phyloP scores from a whole-genome alignment of 108 stramenopile species.

The Skeletonema costatum region DNA sequence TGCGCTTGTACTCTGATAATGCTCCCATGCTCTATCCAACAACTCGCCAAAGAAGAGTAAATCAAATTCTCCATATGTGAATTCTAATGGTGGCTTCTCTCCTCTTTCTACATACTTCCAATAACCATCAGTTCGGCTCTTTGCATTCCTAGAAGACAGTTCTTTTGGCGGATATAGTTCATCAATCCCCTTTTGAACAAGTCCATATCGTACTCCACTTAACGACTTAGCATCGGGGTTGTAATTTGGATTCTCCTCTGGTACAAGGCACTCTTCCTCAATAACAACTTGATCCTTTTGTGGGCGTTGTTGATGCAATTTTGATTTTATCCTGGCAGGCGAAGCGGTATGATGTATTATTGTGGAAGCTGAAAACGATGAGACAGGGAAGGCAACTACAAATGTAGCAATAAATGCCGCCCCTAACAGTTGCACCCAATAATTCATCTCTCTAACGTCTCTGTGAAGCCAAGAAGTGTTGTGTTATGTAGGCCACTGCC shows the following conservation, averaged over 20 bases:
- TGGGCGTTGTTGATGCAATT: not conserved
- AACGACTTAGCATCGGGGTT: constrained; percentile 42
- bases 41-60: constrained; percentile 68
- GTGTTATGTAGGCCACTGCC: no score
- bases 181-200: constrained; percentile 52
- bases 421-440: not conserved
- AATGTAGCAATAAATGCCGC: not conserved
- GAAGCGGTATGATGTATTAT: not conserved
- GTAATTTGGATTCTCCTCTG: constrained; percentile 21
- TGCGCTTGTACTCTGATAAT: constrained; percentile 4
- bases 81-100: constrained; percentile 65
- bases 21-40: constrained; percentile 52
- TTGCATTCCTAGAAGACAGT: constrained; percentile 64
- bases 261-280: constrained; percentile 14
- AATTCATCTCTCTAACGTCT: not conserved
- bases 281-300: not conserved
- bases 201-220: constrained; percentile 25
- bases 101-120: constrained; percentile 75
- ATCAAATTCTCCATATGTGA: constrained; percentile 88
- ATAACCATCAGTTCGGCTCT: constrained; percentile 80
- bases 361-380: not conserved
- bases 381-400: not conserved
- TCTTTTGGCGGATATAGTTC: constrained; percentile 60
- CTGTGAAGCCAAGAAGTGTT: not conserved
- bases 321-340: not conserved